phyloP scores from a whole-genome alignment of 768 basidiomycete species.

The Cantharellus cinnabarinus region DNA sequence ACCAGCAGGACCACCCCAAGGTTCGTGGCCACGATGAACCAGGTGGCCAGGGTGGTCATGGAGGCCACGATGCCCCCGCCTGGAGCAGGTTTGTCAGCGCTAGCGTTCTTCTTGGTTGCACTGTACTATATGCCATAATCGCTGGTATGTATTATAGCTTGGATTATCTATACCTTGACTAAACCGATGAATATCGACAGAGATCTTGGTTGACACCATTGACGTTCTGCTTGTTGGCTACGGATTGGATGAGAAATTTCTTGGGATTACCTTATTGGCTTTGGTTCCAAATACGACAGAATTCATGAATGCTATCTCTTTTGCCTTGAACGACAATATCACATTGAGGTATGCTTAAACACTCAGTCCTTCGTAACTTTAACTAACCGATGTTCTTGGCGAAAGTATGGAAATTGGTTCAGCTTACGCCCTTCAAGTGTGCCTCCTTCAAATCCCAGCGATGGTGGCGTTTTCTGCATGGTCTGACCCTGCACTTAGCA shows the following conservation, averaged over 20 bases:
- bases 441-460: conserved; percentile 88
- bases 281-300: conserved; percentile 97
- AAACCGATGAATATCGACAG: conserved; percentile 21
- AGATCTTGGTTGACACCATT: conserved; percentile 85
- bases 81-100: conserved; percentile 87
- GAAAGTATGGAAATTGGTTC: conserved; percentile 98
- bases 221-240: conserved; percentile 81
- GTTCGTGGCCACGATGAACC: conserved; percentile 25
- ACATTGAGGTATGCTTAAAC: conserved; percentile 48
- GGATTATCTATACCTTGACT: not conserved
- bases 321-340: conserved; percentile 91
- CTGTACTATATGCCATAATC: conserved; percentile 82
- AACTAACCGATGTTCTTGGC: not conserved
- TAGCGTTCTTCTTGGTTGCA: conserved; percentile 75
- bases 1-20: conserved; percentile 30
- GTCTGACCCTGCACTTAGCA: conserved; percentile 77
- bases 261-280: conserved; percentile 90
- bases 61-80: conserved; percentile 85
- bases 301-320: conserved; percentile 98
- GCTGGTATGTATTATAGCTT: conserved; percentile 44
- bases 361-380: conserved; percentile 11
- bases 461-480: conserved; percentile 98
- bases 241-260: conserved; percentile 91
- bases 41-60: conserved; percentile 31
- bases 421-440: conserved; percentile 95